Evolutionary conservation across 2,329 filamentous ascomycete genomes (phyloP).

Genomic region (Harringtonia aguacate): DNA sequence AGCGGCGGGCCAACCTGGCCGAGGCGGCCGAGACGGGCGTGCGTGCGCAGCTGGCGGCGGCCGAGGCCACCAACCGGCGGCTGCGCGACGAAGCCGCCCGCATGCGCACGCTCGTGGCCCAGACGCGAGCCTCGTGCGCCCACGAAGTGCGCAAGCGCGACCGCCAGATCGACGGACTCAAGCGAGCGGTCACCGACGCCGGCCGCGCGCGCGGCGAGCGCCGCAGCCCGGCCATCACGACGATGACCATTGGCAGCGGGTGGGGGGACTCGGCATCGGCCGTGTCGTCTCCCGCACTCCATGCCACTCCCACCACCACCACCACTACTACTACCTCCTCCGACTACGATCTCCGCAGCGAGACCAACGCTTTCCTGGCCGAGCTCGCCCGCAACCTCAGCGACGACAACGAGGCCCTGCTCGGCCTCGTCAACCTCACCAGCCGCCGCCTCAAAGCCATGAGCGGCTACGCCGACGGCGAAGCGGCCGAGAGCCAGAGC

Average conservation of each 20-base stretch:
- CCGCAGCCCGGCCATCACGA: constrained; percentile 42
- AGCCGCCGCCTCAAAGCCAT: constrained; percentile 61
- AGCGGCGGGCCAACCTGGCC: constrained; percentile 43
- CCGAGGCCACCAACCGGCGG: constrained; percentile 63
- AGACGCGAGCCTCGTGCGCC: constrained; percentile 76
- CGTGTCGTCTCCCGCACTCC: not conserved
- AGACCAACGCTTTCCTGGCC: constrained; percentile 87
- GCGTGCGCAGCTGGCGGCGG: constrained; percentile 58
- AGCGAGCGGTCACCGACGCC: constrained; percentile 71
- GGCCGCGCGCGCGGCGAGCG: constrained; percentile 49
- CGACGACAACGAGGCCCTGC: constrained; percentile 81
- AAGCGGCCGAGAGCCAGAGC: constrained; percentile 15
- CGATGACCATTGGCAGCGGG: constrained; percentile 38
- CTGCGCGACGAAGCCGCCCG: constrained; percentile 75
- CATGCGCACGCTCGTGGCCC: constrained; percentile 68
- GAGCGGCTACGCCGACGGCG: constrained; percentile 34
- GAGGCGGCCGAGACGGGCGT: constrained; percentile 63
- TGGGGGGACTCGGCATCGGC: not conserved
- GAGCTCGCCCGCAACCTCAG: constrained; percentile 72
- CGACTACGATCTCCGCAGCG: constrained; percentile 63
- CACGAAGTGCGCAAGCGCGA: constrained; percentile 89
- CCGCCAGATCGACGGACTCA: constrained; percentile 76
- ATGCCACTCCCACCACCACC: not conserved
- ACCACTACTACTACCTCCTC: constrained; percentile 15
- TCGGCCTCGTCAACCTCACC: constrained; percentile 60